Conservation (phyloP, 306 rosid genomes). For the Myrica gale region DNA sequence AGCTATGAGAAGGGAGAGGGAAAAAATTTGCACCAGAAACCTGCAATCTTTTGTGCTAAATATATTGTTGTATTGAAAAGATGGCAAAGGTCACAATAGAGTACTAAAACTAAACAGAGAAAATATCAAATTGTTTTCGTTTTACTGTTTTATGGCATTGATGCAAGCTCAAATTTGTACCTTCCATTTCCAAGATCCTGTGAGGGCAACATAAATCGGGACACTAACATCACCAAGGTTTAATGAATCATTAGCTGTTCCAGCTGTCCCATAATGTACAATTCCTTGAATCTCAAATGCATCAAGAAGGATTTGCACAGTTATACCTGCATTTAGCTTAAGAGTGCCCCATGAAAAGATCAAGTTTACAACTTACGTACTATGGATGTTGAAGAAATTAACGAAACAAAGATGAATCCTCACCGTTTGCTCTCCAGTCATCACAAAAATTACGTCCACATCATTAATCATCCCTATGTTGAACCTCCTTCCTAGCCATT, state of each 20-base stretch:
- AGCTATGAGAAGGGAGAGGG: not conserved
- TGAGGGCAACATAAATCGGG: conserved; percentile 19
- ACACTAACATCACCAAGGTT: conserved; percentile 24
- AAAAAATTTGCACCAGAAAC: not conserved
- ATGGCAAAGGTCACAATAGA: not conserved
- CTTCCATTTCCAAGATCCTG: conserved; percentile 28
- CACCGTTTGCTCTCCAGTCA: conserved; percentile 18
- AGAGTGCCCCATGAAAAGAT: conserved; percentile 1
- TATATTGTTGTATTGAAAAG: not conserved
- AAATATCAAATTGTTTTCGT: not conserved
- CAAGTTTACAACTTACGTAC: not conserved
- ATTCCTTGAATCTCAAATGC: conserved; percentile 20
- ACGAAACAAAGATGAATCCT: conserved; percentile 3
- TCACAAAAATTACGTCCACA: conserved; percentile 17
- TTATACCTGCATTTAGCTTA: conserved; percentile 22
- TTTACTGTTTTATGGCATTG: not conserved
- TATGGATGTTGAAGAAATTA: not conserved
- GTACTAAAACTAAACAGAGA: not conserved
- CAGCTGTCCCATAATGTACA: conserved; percentile 25
- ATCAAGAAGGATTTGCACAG: conserved; percentile 27
- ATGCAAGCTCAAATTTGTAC: conserved; percentile 6
- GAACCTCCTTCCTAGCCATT: conserved; percentile 26
- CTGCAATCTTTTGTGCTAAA: not conserved
- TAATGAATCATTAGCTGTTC: conserved; percentile 21
- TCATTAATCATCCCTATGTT: conserved; percentile 13